Conservation (phyloP, 2,329 filamentous ascomycete genomes). For the Hypoxylon sp. region DNA sequence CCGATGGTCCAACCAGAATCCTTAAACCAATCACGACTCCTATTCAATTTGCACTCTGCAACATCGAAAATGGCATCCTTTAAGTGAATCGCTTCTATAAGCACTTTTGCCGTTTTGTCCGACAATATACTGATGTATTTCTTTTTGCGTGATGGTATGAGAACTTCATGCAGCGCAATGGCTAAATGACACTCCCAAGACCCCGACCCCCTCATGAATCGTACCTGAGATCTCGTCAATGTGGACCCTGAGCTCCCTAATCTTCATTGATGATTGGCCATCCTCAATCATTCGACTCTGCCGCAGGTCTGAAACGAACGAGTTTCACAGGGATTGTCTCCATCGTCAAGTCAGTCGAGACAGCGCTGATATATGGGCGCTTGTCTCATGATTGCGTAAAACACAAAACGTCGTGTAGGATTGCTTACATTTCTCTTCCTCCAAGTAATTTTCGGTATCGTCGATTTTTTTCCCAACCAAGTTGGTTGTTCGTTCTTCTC, state of each 20-base stretch:
- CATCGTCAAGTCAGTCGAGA: constrained; percentile 41
- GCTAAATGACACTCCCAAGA: neutral
- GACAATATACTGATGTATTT: neutral
- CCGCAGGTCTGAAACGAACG: constrained; percentile 64
- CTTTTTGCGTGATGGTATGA: neutral
- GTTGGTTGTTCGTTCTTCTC: constrained; percentile 26
- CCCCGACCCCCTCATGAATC: constrained; percentile 20
- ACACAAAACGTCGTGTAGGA: constrained; percentile 33
- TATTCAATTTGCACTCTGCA: neutral
- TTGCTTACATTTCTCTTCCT: constrained; percentile 37
- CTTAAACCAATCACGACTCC: neutral
- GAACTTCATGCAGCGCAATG: constrained; percentile 10
- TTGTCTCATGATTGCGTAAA: constrained; percentile 37
- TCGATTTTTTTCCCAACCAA: constrained; percentile 28
- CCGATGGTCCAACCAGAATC: too few species aligned
- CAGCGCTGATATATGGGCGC: constrained; percentile 23
- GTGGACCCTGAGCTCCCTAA: constrained; percentile 17
- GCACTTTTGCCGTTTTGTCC: neutral
- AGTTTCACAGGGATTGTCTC: constrained; percentile 54
- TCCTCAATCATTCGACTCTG: constrained; percentile 58
- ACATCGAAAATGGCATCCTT: constrained; percentile 8
- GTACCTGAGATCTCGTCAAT: constrained; percentile 25
- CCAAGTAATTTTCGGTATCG: constrained; percentile 22
- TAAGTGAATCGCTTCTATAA: neutral
- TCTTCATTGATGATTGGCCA: constrained; percentile 32